These are phyloP conservation scores for Mycosphaerelloides madeirae DNA, from an alignment of 2,329 filamentous ascomycete species.

Conservation along the genomic window DNA sequence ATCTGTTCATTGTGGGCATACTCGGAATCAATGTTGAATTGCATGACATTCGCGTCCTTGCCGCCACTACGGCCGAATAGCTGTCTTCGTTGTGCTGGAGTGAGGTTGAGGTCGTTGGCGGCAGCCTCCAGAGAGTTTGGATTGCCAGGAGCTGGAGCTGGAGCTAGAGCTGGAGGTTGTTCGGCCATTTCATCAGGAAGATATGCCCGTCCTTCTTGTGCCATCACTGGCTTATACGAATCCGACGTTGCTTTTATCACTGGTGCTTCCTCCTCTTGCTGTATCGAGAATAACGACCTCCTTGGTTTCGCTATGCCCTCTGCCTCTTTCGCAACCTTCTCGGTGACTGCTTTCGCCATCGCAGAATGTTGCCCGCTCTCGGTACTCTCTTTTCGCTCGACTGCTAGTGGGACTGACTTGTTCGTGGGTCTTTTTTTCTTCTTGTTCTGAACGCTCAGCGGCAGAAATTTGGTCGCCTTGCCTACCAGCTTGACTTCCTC, in stretches of 20 bases:
- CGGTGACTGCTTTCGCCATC: neutral
- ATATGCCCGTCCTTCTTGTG: conserved; percentile 4
- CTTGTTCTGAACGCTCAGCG: conserved; percentile 76
- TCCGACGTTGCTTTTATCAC: neutral
- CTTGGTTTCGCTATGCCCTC: conserved; percentile 50
- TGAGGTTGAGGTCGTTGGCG: conserved; percentile 73
- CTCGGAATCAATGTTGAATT: conserved; percentile 84
- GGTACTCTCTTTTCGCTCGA: conserved; percentile 2
- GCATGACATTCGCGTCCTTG: conserved; percentile 58
- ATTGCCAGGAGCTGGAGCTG: conserved; percentile 13
- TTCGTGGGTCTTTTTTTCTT: conserved; percentile 60
- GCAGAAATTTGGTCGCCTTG: conserved; percentile 82
- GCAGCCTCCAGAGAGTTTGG: conserved; percentile 62
- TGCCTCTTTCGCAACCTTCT: conserved; percentile 7
- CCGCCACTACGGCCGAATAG: conserved; percentile 66
- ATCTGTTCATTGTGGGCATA: conserved; percentile 80
- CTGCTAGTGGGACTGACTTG: conserved; percentile 7
- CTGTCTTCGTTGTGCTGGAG: conserved; percentile 70
- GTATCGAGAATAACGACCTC: conserved; percentile 65
- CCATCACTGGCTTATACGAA: conserved; percentile 37
- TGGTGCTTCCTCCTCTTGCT: conserved; percentile 31
- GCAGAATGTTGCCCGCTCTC: conserved; percentile 5
- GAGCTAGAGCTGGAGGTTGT: conserved; percentile 4
- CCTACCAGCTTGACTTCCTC: conserved; percentile 65
- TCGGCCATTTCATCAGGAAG: conserved; percentile 8